These are phyloP conservation scores for Erodium moschatum DNA, from an alignment of 441 rosid species.

Conservation along the genomic window DNA sequence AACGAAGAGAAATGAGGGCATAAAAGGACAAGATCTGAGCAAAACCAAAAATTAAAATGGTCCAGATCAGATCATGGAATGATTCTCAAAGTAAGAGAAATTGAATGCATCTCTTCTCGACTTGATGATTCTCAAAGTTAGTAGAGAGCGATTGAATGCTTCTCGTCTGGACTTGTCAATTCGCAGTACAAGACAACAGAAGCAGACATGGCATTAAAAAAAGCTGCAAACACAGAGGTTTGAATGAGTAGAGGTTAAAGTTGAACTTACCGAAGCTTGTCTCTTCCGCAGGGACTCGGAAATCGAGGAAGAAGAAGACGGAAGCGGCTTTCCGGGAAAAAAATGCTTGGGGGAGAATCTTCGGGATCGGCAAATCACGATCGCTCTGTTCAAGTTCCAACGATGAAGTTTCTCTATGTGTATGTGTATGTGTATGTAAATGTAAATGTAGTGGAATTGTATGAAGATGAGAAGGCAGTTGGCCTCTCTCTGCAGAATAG, in stretches of 20 bases:
- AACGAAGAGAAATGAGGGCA: neutral
- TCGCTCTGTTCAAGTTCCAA: neutral
- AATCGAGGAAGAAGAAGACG: constrained; percentile 4
- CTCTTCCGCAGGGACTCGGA: neutral
- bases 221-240: too few relatives aligned
- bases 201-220: neutral
- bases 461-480: too few relatives aligned
- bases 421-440: neutral
- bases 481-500: neutral
- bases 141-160: neutral
- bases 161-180: neutral
- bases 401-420: neutral
- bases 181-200: constrained; percentile 1
- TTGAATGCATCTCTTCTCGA: neutral
- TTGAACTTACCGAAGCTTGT: constrained; percentile 3
- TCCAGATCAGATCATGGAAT: neutral
- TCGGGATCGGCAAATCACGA: neutral
- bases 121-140: neutral
- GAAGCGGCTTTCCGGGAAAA: neutral
- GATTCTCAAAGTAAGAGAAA: neutral
- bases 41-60: neutral
- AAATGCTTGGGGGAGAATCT: neutral
- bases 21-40: neutral
- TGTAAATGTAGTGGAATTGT: too few relatives aligned
- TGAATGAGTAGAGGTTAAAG: neutral